Percentiles rank a stretch among this genome's conserved stretches.
Conservation (phyloP, 2,329 filamentous ascomycete species). For the Alternaria consortialis region DNA sequence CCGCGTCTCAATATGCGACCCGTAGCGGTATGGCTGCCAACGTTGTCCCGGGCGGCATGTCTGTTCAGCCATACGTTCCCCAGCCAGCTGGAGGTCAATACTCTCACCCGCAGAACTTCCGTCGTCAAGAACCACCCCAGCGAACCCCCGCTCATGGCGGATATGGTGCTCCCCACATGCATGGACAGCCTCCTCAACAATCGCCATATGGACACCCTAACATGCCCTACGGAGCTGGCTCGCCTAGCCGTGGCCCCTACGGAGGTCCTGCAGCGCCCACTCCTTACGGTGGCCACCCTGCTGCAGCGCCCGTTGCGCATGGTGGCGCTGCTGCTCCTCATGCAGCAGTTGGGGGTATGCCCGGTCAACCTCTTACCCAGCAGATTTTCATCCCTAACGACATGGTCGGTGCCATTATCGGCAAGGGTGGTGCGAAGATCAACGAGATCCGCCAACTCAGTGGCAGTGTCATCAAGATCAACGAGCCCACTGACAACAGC, state of each 20-base stretch:
- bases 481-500: slow-evolving; percentile 98
- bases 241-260: slow-evolving; percentile 77
- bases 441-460: slow-evolving; percentile 98
- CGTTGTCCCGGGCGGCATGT: slow-evolving; percentile 95
- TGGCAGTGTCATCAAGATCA: slow-evolving; percentile 99
- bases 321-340: slow-evolving; percentile 77
- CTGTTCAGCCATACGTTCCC: slow-evolving; percentile 97
- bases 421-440: slow-evolving; percentile 98
- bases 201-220: slow-evolving; percentile 62
- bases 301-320: slow-evolving; percentile 62
- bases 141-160: slow-evolving; percentile 80
- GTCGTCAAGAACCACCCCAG: slow-evolving; percentile 70
- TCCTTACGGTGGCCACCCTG: slow-evolving; percentile 69
- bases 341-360: slow-evolving; percentile 66
- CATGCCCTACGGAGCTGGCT: slow-evolving; percentile 78
- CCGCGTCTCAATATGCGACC: slow-evolving; percentile 96
- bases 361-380: slow-evolving; percentile 86
- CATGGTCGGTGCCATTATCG: slow-evolving; percentile 99
- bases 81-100: slow-evolving; percentile 93
- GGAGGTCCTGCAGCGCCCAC: slow-evolving; percentile 79
- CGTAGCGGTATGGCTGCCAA: slow-evolving; percentile 92
- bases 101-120: slow-evolving; percentile 87
- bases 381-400: slow-evolving; percentile 99
- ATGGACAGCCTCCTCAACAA: slow-evolving; percentile 66
- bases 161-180: slow-evolving; percentile 71